Base-by-base conservation (phyloP, 345 rosid species). In the Iberis pinnata region DNA sequence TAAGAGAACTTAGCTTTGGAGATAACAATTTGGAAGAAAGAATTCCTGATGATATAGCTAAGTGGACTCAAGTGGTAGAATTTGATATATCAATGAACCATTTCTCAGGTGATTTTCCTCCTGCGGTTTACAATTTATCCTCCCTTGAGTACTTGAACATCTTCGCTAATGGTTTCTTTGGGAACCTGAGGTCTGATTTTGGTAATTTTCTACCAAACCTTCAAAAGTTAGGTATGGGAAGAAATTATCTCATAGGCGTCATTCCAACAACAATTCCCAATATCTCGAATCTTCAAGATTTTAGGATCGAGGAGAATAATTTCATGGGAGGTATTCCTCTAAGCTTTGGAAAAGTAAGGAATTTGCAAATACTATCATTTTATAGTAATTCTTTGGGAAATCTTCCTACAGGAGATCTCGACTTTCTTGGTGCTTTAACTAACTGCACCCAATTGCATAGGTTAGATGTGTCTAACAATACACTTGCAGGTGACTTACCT, bases 261-360 rank as follows among this genome's bases (percentile, higher is more conserved):
- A 63, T 75, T 22, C 75, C 75, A 15, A 9, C 11, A 11, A 48
- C 72, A 3, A 7, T 76, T 9, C 20, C 67, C 14, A 76, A 76
- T 59, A 66, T 63, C 9, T 69, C 76, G 3, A 18, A 24, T 14
- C 40, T 76, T 27, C n/a, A 9, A 18, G 0, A 9, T 0, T 24
- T 72, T 16, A 53, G 41, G 12, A 16, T 59, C n/a, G n/a, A n/a
- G 8, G 4, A 22, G 5, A 0, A 0, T 7, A 58, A n/a, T n/a
- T n/a, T n/a, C n/a, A n/a, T n/a, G n/a, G n/a, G n/a, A n/a, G n/a
- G n/a, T n/a, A n/a, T n/a, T 35, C 43, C 29, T 20, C 1, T 10
- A 0, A 12, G 27, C 10, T 43, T 43, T 15, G 60, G 60, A 36
- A 24, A 39, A 4, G 0, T 40, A 13, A 5, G 7, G 4, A 6